Base-by-base conservation (phyloP, 192 early-diverging fungal genomes). In the Entophlyctis luteolus region DNA sequence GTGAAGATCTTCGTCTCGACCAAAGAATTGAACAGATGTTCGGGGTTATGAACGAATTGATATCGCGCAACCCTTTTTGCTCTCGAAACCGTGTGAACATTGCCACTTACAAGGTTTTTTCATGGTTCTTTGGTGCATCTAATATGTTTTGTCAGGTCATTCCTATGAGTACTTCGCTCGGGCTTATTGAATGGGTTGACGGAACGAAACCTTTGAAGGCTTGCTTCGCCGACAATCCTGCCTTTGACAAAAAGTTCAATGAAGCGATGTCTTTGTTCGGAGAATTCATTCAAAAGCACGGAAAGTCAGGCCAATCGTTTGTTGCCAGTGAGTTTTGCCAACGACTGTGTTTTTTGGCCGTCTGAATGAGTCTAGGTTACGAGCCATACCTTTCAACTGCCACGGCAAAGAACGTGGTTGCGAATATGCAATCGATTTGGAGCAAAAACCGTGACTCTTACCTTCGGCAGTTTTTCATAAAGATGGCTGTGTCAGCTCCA, bases 11-110 rank as follows among this genome's bases (percentile, higher is more conserved):
- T 29, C 74, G 90, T 23, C 67, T 91, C 1, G 90, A 92, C 70
- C 90, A 92, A 55, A 76, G 90, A 58, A 82, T 92, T 29, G 77
- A 91, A 50, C 90, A 91, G 50, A 69, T 91, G 39, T 92, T 92
- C 48, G 68, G 76, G 37, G 70, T 91, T n/a, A 92, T 92, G 90
- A 92, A 92, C 56, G 77, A 74, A 14, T 71, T 90, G 12, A 79
- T 92, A 58, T 25, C 45, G 8, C 76, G 80, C 31, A 78, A 87
- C 47, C 52, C 67, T 0, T 82, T 77, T 35, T 88, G 87, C 48
- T 56, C 72, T 6, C 77, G 75, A 25, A 82, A 86, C 39, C 67
- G 81, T 1, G 68, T 92, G n/a, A 53, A 62, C 33, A 59, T 91
- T n/a, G 73, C 62, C 2, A 90, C 86, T 1, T 92, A 92, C 59